Evolutionary conservation across 2,329 filamentous ascomycete species (phyloP).

Genomic region (Fusarium sp.): DNA sequence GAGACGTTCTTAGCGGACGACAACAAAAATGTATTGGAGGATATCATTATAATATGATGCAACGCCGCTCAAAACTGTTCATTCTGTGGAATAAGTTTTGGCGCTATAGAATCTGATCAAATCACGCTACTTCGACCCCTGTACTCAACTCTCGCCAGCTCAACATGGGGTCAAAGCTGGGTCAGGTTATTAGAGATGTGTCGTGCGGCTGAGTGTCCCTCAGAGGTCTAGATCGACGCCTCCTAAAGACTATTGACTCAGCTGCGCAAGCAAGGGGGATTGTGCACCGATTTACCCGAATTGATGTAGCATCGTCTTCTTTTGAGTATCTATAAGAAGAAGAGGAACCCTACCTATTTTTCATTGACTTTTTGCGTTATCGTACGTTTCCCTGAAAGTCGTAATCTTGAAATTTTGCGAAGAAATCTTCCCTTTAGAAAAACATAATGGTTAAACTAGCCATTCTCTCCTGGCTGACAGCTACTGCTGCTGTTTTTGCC

Average conservation of each 20-base stretch:
- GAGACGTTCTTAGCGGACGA: too few species aligned
- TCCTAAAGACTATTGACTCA: constrained; percentile 1
- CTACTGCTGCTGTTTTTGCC: background rate
- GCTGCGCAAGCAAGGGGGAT: background rate
- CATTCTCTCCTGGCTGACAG: background rate
- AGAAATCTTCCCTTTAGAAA: background rate
- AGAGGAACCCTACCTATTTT: too few species aligned
- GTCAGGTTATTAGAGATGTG: background rate
- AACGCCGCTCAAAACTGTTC: too few species aligned
- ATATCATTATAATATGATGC: too few species aligned
- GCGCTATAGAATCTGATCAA: too few species aligned
- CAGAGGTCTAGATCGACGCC: constrained; percentile 18
- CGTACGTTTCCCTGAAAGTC: background rate
- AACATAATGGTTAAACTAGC: background rate
- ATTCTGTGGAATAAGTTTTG: too few species aligned
- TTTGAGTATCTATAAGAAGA: background rate
- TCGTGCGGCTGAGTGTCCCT: constrained; percentile 7
- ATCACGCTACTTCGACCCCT: too few species aligned
- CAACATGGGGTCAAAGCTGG: background rate
- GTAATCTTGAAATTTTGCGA: rapidly evolving
- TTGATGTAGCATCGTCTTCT: background rate
- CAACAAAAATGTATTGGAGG: too few species aligned
- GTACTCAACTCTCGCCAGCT: too few species aligned
- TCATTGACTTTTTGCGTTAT: rapidly evolving
- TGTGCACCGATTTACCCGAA: background rate